Base-by-base conservation (phyloP, 1,284 basidiomycete species). In the Rhizoctonia solani region DNA sequence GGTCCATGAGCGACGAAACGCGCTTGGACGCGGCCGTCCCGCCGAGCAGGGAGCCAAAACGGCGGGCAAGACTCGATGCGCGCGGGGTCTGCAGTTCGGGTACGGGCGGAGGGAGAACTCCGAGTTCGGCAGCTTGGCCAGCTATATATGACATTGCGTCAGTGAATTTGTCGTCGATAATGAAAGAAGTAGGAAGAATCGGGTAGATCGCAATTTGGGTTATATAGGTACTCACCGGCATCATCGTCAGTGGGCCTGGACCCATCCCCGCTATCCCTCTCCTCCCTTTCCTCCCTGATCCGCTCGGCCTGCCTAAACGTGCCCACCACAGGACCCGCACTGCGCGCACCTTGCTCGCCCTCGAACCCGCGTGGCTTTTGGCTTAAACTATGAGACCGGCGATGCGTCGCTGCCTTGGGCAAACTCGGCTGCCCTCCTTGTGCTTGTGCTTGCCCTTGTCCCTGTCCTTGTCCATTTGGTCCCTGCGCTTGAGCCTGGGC, bases 21-120 rank as follows among this genome's bases (percentile, higher is more conserved):
- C 61, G 68, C 32, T 65, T 53, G 16, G 58, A 63, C 4, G 39
- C 50, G 1, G 32, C 14, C 4, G 53, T 30, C n/a, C 82, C 85
- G 32, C 82, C 82, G 44, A 88, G 77, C 71, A 91, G 75, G 68
- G 85, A 88, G 27, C 88, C 88, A 72, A 91, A 90, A 77, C 84
- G 86, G 73, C 87, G 80, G 66, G 87, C 88, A 19, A 63, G 59
- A 1, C 47, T 50, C 6, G 30, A 39, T 3, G 46, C 59, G 1
- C 46, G 46, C 47, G 59, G 34, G 2, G 46, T 34, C n/a, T 13
- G 32, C 9, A 50, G 27, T 4, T 63, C 59, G 19, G n/a, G n/a
- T 5, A 50, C 47, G 25, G 25, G n/a, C 4, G 37, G 37, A 8
- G 37, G 37, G 37, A 39, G 37, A 16, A 39, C 16, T 39, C 37